Evolutionary conservation across 2,329 filamentous ascomycete species (phyloP).

Genomic region (Phyllosticta paracitricarpa): DNA sequence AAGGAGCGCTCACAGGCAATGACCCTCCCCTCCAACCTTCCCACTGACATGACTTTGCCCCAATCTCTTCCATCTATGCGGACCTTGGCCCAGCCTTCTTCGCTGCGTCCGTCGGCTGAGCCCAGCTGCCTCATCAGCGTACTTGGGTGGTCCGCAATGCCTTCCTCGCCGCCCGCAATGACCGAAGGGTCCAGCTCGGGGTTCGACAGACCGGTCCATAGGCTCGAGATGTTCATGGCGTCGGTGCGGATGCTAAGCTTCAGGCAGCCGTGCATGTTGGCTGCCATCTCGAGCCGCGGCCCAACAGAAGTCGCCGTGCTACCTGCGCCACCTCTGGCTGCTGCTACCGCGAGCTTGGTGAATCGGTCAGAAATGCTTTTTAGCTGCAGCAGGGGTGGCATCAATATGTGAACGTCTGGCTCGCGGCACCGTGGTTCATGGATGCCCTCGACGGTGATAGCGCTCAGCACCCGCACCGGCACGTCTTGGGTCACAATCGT

Average conservation of each 20-base stretch:
- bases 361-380: slow-evolving; percentile 94
- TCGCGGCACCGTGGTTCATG: slow-evolving; percentile 86
- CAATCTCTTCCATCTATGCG: slow-evolving; percentile 89
- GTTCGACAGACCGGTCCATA: slow-evolving; percentile 79
- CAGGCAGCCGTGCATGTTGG: slow-evolving; percentile 88
- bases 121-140: slow-evolving; percentile 59
- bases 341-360: slow-evolving; percentile 58
- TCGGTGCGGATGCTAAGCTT: slow-evolving; percentile 74
- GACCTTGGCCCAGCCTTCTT: slow-evolving; percentile 79
- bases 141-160: slow-evolving; percentile 69
- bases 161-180: slow-evolving; percentile 54
- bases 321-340: slow-evolving; percentile 18
- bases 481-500: slow-evolving; percentile 93
- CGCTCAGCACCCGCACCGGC: slow-evolving; percentile 80
- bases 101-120: slow-evolving; percentile 52
- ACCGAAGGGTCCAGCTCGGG: slow-evolving; percentile 75
- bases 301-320: slow-evolving; percentile 12
- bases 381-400: slow-evolving; percentile 77
- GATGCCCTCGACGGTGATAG: slow-evolving; percentile 77
- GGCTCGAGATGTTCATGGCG: slow-evolving; percentile 70
- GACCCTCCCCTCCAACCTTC: slow-evolving; percentile 76
- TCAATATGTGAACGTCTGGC: slow-evolving; percentile 85
- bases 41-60: slow-evolving; percentile 88
- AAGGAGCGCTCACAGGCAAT: slow-evolving; percentile 61
- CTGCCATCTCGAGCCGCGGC: slow-evolving; percentile 72